phyloP scores from a whole-genome alignment of 805 yeast genomes.

The Wickerhamiella alocasiicola region DNA sequence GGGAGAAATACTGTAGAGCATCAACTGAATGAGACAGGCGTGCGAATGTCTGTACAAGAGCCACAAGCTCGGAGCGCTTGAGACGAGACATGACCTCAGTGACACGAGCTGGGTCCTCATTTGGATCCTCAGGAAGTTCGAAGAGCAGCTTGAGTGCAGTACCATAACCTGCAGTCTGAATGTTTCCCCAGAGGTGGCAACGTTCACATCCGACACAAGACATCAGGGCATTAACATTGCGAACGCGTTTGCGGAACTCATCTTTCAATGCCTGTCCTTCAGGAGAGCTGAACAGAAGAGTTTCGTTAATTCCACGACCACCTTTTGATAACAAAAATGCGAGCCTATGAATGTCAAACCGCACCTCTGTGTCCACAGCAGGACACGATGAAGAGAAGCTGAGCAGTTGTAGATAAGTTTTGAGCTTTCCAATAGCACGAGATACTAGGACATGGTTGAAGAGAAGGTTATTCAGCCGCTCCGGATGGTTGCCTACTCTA shows the following conservation, averaged over 20 bases:
- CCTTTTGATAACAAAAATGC: constrained; percentile 25
- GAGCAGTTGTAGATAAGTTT: constrained; percentile 39
- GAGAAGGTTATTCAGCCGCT: constrained; percentile 77
- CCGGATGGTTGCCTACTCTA: constrained; percentile 82
- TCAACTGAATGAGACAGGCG: constrained; percentile 74
- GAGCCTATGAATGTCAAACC: constrained; percentile 33
- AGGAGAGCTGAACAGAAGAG: constrained; percentile 32
- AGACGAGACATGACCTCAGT: constrained; percentile 43
- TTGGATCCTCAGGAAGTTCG: constrained; percentile 49
- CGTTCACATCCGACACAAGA: constrained; percentile 98
- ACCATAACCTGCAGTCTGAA: constrained; percentile 95
- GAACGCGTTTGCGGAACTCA: constrained; percentile 76
- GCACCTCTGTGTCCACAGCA: constrained; percentile 35
- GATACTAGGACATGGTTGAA: constrained; percentile 83
- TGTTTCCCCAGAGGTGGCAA: constrained; percentile 95
- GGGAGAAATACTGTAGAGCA: constrained; percentile 54
- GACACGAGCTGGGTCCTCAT: constrained; percentile 32
- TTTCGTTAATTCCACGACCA: constrained; percentile 38
- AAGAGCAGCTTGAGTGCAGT: constrained; percentile 85
- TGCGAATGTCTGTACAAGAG: constrained; percentile 84
- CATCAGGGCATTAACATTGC: constrained; percentile 85
- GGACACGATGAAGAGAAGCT: constrained; percentile 35
- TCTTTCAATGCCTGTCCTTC: constrained; percentile 48
- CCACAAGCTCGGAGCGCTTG: constrained; percentile 74
- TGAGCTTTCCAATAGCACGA: constrained; percentile 63